A percentile compares a stretch with the other conserved stretches of the same genome.
phyloP scores from a whole-genome alignment of 2,329 filamentous ascomycete species.

The Fusarium coffeatum region DNA sequence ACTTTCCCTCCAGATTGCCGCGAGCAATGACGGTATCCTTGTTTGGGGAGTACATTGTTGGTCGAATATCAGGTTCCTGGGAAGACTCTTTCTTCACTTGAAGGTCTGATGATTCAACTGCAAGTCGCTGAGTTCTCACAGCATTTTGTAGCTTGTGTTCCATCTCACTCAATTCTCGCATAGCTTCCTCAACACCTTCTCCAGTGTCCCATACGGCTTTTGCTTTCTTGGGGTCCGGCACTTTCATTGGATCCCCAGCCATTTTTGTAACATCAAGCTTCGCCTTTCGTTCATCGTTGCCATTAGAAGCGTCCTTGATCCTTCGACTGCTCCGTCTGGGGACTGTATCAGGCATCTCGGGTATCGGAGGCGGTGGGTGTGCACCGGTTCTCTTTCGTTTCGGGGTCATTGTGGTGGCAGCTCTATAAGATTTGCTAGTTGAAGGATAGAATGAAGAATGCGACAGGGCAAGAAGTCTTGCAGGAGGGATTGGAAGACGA shows the following conservation, averaged over 20 bases:
- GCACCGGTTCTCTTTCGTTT: slow-evolving; percentile 54
- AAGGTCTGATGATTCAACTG: slow-evolving; percentile 57
- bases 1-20: neutral
- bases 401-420: slow-evolving; percentile 48
- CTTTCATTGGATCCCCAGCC: neutral
- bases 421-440: slow-evolving; percentile 15
- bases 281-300: neutral
- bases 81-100: neutral
- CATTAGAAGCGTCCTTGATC: slow-evolving; percentile 22
- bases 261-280: slow-evolving; percentile 15
- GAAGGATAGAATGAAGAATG: slow-evolving; percentile 2
- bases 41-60: slow-evolving; percentile 13
- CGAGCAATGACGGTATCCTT: slow-evolving; percentile 6
- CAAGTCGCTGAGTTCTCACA: slow-evolving; percentile 59
- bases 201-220: slow-evolving; percentile 27
- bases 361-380: slow-evolving; percentile 37
- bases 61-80: slow-evolving; percentile 2
- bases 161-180: slow-evolving; percentile 62
- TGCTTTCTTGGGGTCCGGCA: neutral
- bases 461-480: slow-evolving; percentile 15
- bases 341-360: slow-evolving; percentile 32
- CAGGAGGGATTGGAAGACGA: neutral
- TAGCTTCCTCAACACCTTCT: slow-evolving; percentile 53
- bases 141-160: slow-evolving; percentile 58
- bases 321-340: slow-evolving; percentile 47